Conservation (phyloP, 2,329 filamentous ascomycete genomes). For the Coniochaeta sp. region DNA sequence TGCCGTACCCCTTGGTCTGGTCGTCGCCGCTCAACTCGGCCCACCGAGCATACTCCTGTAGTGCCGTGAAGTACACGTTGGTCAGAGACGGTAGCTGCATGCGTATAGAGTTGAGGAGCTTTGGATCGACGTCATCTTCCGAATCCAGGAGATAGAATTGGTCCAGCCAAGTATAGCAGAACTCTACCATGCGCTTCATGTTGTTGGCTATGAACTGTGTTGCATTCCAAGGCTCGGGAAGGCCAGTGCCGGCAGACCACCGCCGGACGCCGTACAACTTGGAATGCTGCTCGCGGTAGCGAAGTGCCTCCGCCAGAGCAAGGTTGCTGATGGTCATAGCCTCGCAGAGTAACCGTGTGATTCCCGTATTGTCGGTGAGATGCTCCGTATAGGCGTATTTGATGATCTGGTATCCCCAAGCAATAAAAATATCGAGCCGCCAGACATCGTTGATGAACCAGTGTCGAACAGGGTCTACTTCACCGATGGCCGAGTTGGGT, state of each 20-base stretch:
- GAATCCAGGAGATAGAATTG: constrained; percentile 29
- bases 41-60: constrained; percentile 48
- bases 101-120: constrained; percentile 37
- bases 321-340: constrained; percentile 61
- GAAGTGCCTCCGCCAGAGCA: constrained; percentile 59
- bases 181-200: constrained; percentile 50
- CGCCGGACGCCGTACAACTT: constrained; percentile 64
- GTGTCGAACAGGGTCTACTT: constrained; percentile 72
- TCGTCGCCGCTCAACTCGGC: constrained; percentile 36
- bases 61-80: constrained; percentile 46
- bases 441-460: constrained; percentile 78
- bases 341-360: constrained; percentile 57
- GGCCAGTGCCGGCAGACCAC: constrained; percentile 58
- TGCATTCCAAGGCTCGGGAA: constrained; percentile 85
- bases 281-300: constrained; percentile 66
- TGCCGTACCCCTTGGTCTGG: constrained; percentile 31
- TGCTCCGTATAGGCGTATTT: constrained; percentile 63
- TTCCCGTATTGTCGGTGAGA: constrained; percentile 44
- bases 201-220: constrained; percentile 56
- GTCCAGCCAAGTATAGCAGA: constrained; percentile 49
- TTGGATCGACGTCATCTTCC: constrained; percentile 24
- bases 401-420: constrained; percentile 72
- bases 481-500: constrained; percentile 55
- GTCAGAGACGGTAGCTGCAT: constrained; percentile 43
- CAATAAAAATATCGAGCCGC: constrained; percentile 66